A percentile compares a stretch with the other conserved stretches of the same genome.
These are phyloP conservation scores for Parachaetomium inaequale DNA, from an alignment of 495 filamentous ascomycete genomes.

Conservation along the genomic window DNA sequence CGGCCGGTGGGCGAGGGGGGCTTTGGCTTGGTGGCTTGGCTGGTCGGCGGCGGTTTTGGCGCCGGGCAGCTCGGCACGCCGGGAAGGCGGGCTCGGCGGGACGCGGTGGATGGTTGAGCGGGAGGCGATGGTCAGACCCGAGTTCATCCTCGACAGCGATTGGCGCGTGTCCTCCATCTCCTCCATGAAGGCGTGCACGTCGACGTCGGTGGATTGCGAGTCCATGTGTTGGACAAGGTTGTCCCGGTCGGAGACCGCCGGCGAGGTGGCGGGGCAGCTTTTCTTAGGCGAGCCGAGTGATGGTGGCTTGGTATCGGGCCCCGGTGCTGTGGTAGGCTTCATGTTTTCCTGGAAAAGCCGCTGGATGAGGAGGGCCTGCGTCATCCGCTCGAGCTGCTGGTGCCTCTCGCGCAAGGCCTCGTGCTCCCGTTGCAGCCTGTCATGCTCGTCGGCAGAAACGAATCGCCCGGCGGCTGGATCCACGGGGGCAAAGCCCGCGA, in stretches of 20 bases:
- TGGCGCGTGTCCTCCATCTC: conserved; percentile 30
- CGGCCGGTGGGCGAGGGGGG: conserved; percentile 3
- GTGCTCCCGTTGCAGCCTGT: conserved; percentile 23
- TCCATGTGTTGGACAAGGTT: conserved; percentile 32
- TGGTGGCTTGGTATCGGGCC: neutral
- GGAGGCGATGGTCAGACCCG: conserved; percentile 25
- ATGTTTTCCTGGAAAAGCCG: conserved; percentile 9
- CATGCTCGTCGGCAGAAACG: conserved; percentile 19
- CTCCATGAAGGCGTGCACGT: conserved; percentile 30
- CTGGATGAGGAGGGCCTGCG: conserved; percentile 14
- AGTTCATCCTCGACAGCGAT: conserved; percentile 28
- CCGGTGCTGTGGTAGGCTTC: neutral
- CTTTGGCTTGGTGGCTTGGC: neutral
- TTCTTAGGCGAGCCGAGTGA: neutral
- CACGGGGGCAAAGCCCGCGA: neutral
- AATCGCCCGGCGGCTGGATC: neutral
- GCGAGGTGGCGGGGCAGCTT: neutral
- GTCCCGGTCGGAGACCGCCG: conserved; percentile 19
- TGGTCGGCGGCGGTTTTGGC: neutral
- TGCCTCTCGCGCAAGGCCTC: conserved; percentile 20
- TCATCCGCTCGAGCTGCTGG: conserved; percentile 24
- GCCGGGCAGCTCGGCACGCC: neutral
- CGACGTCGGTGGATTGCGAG: conserved; percentile 31
- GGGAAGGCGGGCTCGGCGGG: conserved; percentile 28
- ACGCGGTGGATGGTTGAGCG: conserved; percentile 32